phyloP scores from a whole-genome alignment of 208 protist genomes.

The Leishmania martiniquensis region DNA sequence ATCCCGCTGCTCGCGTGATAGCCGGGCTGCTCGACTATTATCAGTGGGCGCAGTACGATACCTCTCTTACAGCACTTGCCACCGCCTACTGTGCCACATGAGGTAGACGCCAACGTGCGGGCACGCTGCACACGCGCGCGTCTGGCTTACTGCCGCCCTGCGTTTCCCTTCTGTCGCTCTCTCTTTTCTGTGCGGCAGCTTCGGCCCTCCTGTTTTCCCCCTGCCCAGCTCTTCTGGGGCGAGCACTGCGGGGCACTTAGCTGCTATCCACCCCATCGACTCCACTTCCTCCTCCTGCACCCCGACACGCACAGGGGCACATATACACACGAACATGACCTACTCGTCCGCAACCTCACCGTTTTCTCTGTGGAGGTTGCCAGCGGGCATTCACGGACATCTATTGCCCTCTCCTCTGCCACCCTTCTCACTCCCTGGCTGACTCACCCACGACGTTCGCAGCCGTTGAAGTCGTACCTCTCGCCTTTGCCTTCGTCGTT shows the following conservation, averaged over 20 bases:
- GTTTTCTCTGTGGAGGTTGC: no score
- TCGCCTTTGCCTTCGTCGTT: background rate
- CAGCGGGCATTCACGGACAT: no score
- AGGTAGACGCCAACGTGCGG: background rate
- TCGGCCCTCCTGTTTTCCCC: background rate
- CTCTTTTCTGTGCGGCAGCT: background rate
- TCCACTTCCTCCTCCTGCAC: background rate
- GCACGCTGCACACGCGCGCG: background rate
- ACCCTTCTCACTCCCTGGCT: no score
- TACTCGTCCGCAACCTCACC: background rate
- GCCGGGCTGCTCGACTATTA: slow-evolving; percentile 86
- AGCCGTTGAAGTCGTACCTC: background rate
- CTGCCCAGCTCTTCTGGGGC: background rate
- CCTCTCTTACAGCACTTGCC: slow-evolving; percentile 56
- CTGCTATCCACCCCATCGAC: background rate
- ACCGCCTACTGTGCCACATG: slow-evolving; percentile 48
- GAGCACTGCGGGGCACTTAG: background rate
- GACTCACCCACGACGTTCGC: no score
- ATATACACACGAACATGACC: background rate
- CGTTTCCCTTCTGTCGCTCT: background rate
- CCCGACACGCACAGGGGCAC: background rate
- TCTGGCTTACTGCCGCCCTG: background rate
- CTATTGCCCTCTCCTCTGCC: no score
- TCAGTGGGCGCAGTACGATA: slow-evolving; percentile 88
- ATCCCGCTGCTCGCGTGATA: slow-evolving; percentile 44